phyloP scores from a whole-genome alignment of 2,329 filamentous ascomycete species.

The Xylariaceae sp. region DNA sequence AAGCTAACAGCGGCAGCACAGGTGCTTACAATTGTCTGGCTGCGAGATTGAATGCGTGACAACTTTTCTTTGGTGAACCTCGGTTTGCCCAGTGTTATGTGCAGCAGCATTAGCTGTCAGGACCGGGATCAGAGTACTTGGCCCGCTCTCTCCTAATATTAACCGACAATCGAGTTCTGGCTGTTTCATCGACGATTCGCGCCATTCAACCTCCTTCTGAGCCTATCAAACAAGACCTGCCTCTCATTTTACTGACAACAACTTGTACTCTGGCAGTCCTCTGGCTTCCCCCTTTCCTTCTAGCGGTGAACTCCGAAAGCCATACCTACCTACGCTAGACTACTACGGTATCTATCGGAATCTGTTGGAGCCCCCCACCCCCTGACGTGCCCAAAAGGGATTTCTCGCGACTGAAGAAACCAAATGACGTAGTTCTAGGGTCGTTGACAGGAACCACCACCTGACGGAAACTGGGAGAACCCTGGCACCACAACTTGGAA shows the following conservation, averaged over 20 bases:
- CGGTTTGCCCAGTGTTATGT: no score
- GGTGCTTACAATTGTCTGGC: neutral
- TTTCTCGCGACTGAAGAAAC: no score
- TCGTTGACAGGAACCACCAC: no score
- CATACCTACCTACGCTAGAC: no score
- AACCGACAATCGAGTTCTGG: slow-evolving; percentile 28
- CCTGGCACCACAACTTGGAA: no score
- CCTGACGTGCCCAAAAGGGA: no score
- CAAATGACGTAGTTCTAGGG: no score
- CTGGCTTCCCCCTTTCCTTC: neutral
- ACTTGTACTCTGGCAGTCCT: neutral
- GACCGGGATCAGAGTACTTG: slow-evolving; percentile 4
- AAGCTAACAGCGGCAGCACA: neutral
- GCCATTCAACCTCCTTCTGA: neutral
- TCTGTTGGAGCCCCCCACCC: no score
- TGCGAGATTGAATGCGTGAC: neutral
- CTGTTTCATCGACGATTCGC: slow-evolving; percentile 27
- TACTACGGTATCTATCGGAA: no score
- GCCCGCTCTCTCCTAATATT: slow-evolving; percentile 12
- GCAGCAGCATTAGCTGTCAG: no score
- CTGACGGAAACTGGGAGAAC: no score
- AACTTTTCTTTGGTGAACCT: neutral
- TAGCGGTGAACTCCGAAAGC: slow-evolving; percentile 13
- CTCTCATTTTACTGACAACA: neutral
- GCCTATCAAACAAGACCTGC: slow-evolving; percentile 12